Evolutionary conservation across 2,329 filamentous ascomycete species (phyloP), one percentile per base, ranked within the genome.

Genomic region (Botrytis tulipae): DNA sequence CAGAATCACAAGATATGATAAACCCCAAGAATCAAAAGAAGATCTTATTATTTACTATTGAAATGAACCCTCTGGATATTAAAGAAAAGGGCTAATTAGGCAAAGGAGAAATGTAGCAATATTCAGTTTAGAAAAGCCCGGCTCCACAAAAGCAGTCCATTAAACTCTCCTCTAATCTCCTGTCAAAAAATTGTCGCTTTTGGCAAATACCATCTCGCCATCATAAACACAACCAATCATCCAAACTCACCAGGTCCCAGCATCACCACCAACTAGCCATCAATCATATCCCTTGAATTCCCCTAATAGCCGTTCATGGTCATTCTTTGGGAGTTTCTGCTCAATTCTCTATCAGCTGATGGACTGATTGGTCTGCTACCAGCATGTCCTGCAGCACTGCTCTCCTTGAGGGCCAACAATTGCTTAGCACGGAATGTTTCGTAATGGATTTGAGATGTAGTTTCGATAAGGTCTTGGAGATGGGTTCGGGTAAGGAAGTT

Each of bases 391-490:
- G 94, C 93, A 79, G 94, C 93, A 82, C 93, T 97, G 88, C 93
- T 97, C 88, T 99, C 96, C 90, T 98, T 99, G 83, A 99, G 89
- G 74, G 96, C 96, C 82, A 99, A 87, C 81, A 99, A 88, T 85
- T 99, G 96, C 91, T 99, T 99, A 81, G 96, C 95, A 85, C 96
- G 95, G 95, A 99, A 99, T 74, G 94, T 97, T 88, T 99, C 96
- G 88, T 99, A 99, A 89, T 99, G 96, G 85, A 98, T 99, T 87
- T 99, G 96, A 79, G 95, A 98, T 66, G 96, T 99, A 46, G 96
- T 99, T 87, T 99, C 96, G 84, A 99, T 98, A 78, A 99, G 90
- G 82, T 99, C 96, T 88, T 99, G 96, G 73, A 99, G 90, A 84
- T 99, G 96, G 77, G 96, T 98, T 82, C 96, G 94, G 80, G 97